Conservation (phyloP, 73 alveolate genomes). For the Symbiodinium natans region DNA sequence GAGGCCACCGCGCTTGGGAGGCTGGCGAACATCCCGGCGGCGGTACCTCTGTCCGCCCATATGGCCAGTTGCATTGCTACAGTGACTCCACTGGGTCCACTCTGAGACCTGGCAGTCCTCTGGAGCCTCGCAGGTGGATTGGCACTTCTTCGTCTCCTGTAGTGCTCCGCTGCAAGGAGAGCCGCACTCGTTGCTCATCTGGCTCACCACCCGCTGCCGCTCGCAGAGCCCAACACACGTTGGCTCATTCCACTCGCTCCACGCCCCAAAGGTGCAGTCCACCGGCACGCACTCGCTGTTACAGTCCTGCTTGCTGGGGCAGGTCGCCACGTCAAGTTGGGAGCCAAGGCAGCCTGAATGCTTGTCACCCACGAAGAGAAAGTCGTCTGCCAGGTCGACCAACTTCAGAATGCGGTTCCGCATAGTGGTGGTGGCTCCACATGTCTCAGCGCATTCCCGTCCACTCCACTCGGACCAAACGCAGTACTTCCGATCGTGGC, state of each 20-base stretch:
- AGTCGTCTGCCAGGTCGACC: conserved; percentile 8
- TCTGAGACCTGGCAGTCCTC: conserved; percentile 58
- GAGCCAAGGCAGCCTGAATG: conserved; percentile 30
- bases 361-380: conserved; percentile 28
- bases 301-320: conserved; percentile 27
- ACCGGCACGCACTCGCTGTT: conserved; percentile 13
- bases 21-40: not conserved
- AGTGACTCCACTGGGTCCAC: conserved; percentile 55
- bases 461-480: conserved; percentile 64
- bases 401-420: conserved; percentile 20
- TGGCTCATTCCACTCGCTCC: conserved; percentile 63
- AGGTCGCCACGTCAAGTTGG: conserved; percentile 34
- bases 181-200: conserved; percentile 72
- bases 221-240: conserved; percentile 57
- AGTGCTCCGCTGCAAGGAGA: conserved; percentile 51
- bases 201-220: conserved; percentile 24
- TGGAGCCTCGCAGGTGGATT: conserved; percentile 55
- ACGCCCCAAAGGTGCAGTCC: conserved; percentile 45
- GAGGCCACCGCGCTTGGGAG: conserved; percentile 58
- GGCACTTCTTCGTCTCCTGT: conserved; percentile 32
- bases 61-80: conserved; percentile 61
- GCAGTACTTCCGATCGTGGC: conserved; percentile 4
- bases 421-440: not conserved
- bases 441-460: not conserved
- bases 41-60: conserved; percentile 85